A percentile compares a stretch with the other conserved stretches of the same genome.
Conservation (phyloP, 192 early-diverging fungal species). For the Backusella mclennaniae region DNA sequence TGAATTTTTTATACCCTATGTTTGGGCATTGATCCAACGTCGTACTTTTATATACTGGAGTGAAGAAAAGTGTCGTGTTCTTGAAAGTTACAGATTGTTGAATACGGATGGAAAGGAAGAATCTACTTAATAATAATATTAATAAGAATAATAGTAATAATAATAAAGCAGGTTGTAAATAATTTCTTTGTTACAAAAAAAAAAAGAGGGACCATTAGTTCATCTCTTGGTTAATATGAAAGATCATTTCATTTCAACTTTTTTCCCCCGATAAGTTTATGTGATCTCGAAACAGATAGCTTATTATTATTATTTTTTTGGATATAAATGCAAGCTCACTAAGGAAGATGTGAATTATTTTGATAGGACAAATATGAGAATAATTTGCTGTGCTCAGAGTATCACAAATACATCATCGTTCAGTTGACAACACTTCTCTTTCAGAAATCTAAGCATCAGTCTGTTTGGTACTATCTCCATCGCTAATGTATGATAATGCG, state of each 20-base stretch:
- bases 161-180: background rate
- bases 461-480: background rate
- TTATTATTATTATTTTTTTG: background rate
- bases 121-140: background rate
- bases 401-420: background rate
- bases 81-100: conserved; percentile 26
- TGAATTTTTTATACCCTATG: conserved; percentile 68
- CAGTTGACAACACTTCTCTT: background rate
- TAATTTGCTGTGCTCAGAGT: background rate
- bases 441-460: background rate
- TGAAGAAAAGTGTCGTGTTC: conserved; percentile 51
- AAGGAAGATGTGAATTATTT: background rate
- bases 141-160: background rate
- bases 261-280: background rate
- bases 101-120: conserved; percentile 14
- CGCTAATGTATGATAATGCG: background rate
- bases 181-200: background rate
- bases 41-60: conserved; percentile 70
- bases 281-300: background rate
- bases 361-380: background rate
- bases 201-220: background rate
- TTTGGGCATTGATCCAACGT: conserved; percentile 61
- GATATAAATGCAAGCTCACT: background rate
- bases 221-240: background rate
- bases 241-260: background rate